Percentiles rank a stretch among this genome's conserved stretches.
phyloP scores from a whole-genome alignment of 75 land plant species.

The Cryptomeria japonica region DNA sequence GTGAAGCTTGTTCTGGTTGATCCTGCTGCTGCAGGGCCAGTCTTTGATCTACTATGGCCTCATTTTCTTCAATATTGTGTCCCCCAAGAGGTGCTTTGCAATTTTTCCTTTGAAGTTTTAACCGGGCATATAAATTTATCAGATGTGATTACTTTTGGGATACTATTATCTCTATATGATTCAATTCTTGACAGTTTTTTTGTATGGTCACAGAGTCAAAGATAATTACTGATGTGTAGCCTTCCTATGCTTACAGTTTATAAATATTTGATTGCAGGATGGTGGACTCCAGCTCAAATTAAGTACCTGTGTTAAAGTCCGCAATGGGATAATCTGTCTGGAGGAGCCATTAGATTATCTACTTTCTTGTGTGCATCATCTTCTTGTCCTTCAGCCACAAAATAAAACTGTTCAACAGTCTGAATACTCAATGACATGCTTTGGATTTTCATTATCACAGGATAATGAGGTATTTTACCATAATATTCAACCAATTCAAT shows the following conservation, averaged over 20 bases:
- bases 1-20: constrained; percentile 66
- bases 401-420: constrained; percentile 27
- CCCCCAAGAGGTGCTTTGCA: constrained; percentile 40
- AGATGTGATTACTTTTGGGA: background rate
- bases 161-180: background rate
- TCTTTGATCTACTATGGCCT: constrained; percentile 80
- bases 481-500: background rate
- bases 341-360: constrained; percentile 86
- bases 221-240: background rate
- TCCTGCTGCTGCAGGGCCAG: constrained; percentile 45
- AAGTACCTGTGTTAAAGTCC: constrained; percentile 50
- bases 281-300: constrained; percentile 40
- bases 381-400: constrained; percentile 73
- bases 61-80: constrained; percentile 68
- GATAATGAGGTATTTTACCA: constrained; percentile 70
- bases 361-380: constrained; percentile 61
- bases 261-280: constrained; percentile 40
- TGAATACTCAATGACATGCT: constrained; percentile 48
- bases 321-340: constrained; percentile 43
- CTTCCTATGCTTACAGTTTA: background rate
- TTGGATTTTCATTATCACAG: constrained; percentile 86
- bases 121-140: background rate
- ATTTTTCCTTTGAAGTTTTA: background rate
- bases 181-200: background rate
- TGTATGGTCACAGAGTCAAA: background rate